phyloP scores from a whole-genome alignment of 2,329 filamentous ascomycete species.

The Fusarium chuoi region DNA sequence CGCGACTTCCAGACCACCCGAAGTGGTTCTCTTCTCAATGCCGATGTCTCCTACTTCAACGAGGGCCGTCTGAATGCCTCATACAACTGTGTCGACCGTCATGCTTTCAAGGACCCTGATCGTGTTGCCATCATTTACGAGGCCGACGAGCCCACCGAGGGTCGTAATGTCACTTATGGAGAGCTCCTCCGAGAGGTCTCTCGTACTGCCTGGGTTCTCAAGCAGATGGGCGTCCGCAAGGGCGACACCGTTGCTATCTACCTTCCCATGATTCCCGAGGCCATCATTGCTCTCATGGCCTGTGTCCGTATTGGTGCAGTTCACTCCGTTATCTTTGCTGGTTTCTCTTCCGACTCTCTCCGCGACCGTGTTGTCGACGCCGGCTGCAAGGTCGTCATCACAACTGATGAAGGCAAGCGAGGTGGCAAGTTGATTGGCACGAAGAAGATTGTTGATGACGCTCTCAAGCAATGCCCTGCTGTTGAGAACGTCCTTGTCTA shows the following conservation, averaged over 20 bases:
- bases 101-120: conserved; percentile 94
- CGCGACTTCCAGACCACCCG: conserved; percentile 91
- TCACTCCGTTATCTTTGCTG: conserved; percentile 97
- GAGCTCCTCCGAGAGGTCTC: conserved; percentile 95
- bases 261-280: conserved; percentile 98
- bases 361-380: conserved; percentile 95
- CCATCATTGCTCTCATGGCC: conserved; percentile 88
- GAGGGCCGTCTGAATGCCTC: conserved; percentile 95
- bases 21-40: conserved; percentile 77
- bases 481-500: conserved; percentile 88
- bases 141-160: conserved; percentile 88
- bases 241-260: conserved; percentile 98
- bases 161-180: conserved; percentile 89
- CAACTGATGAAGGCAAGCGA: conserved; percentile 96
- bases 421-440: conserved; percentile 97
- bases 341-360: conserved; percentile 95
- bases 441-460: conserved; percentile 99
- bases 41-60: conserved; percentile 93
- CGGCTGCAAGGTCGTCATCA: conserved; percentile 92
- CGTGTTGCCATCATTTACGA: conserved; percentile 98
- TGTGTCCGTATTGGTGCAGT: conserved; percentile 93
- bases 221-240: conserved; percentile 95
- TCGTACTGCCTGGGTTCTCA: conserved; percentile 85
- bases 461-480: conserved; percentile 93
- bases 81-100: conserved; percentile 97